phyloP scores from a whole-genome alignment of 768 basidiomycete genomes.

The Pleurotus giganteus region DNA sequence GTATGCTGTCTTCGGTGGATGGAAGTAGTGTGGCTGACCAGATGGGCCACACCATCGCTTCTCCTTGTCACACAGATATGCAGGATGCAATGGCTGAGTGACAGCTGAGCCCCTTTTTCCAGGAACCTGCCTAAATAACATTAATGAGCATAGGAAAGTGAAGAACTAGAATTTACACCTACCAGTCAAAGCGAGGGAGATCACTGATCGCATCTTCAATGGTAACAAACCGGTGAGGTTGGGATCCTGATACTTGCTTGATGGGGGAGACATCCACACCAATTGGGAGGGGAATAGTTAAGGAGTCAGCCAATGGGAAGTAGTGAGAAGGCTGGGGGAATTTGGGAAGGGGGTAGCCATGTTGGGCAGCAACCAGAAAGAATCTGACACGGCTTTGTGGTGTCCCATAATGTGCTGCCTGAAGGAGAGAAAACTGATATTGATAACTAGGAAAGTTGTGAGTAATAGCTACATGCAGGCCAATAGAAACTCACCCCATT shows the following conservation, averaged over 20 bases:
- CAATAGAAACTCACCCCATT: slow-evolving; percentile 50
- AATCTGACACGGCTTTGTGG: slow-evolving; percentile 56
- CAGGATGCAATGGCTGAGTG: slow-evolving; percentile 22
- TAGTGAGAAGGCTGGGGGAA: slow-evolving; percentile 58
- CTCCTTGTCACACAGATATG: slow-evolving; percentile 32
- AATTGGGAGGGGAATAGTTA: slow-evolving; percentile 53
- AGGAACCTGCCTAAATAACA: slow-evolving; percentile 7
- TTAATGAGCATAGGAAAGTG: neutral
- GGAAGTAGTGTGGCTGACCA: slow-evolving; percentile 30
- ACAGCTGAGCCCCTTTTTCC: slow-evolving; percentile 7
- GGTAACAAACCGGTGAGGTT: slow-evolving; percentile 55
- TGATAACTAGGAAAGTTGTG: slow-evolving; percentile 41
- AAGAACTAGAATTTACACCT: slow-evolving; percentile 12
- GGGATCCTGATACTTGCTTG: slow-evolving; percentile 44
- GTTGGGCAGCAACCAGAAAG: slow-evolving; percentile 48
- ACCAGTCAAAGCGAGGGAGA: slow-evolving; percentile 76
- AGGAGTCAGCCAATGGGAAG: slow-evolving; percentile 37
- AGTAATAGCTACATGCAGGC: neutral
- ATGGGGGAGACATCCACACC: slow-evolving; percentile 42
- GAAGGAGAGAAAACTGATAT: slow-evolving; percentile 44
- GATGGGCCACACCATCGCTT: slow-evolving; percentile 34
- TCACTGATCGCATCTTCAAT: slow-evolving; percentile 76
- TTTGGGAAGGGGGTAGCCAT: slow-evolving; percentile 41
- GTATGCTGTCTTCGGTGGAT: slow-evolving; percentile 35
- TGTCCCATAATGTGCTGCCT: slow-evolving; percentile 56